A percentile compares a stretch with the other conserved stretches of the same genome.
Conservation (phyloP, 2,329 filamentous ascomycete species). For the Monosporascus sp. region DNA sequence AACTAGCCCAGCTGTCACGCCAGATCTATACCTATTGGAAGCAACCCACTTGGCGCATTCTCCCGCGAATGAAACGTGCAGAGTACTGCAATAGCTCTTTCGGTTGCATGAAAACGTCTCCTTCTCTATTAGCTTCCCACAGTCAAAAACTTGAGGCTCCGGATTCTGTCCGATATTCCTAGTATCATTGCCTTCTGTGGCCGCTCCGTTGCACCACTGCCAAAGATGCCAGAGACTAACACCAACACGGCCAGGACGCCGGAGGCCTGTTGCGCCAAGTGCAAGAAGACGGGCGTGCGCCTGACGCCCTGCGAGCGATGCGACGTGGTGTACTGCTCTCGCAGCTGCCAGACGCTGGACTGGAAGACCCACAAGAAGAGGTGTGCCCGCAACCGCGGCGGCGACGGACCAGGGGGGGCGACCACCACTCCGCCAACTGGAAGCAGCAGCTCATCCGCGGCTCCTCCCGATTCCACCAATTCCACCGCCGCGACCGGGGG, state of each 20-base stretch:
- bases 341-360: slow-evolving; percentile 44
- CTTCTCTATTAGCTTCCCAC: no score
- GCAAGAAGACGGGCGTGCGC: not conserved
- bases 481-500: not conserved
- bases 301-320: slow-evolving; percentile 1
- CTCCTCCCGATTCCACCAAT: slow-evolving; percentile 6
- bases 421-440: no score
- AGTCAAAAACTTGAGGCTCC: no score
- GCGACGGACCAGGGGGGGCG: not conserved
- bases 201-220: not conserved
- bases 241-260: not conserved
- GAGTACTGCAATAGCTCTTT: no score
- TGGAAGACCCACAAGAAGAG: slow-evolving; percentile 45
- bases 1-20: no score
- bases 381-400: slow-evolving; percentile 28
- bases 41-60: no score
- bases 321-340: slow-evolving; percentile 34
- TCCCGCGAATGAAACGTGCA: no score
- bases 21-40: no score
- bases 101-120: no score
- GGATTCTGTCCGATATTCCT: no score
- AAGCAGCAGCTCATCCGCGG: not conserved
- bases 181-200: no score
- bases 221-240: not conserved
- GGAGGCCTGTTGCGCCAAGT: not conserved